Conservation (phyloP, 2,329 filamentous ascomycete genomes). For the Arthrobotrys conoides region DNA sequence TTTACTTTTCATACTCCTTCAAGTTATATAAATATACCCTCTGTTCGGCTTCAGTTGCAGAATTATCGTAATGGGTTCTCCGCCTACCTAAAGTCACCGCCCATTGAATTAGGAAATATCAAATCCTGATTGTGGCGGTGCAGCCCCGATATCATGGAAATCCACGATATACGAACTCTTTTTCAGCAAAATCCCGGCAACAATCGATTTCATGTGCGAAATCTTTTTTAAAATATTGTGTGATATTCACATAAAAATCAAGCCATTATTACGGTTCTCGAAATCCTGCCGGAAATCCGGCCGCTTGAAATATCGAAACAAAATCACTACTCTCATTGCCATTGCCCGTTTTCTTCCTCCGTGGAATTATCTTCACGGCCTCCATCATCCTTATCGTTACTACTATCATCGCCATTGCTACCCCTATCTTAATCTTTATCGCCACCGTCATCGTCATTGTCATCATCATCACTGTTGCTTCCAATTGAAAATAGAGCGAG, state of each 20-base stretch:
- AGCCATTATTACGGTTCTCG: too few species aligned
- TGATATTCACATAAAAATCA: background rate
- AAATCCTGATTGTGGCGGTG: too few species aligned
- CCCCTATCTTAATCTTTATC: background rate
- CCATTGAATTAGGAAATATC: background rate
- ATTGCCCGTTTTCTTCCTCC: background rate
- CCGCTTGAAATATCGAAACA: background rate
- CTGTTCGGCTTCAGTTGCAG: background rate
- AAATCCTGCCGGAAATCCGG: too few species aligned
- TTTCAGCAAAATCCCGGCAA: background rate
- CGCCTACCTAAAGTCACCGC: background rate
- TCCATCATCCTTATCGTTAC: background rate
- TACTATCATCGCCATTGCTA: background rate
- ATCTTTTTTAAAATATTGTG: slow-evolving; percentile 2
- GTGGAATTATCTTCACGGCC: too few species aligned
- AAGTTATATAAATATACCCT: background rate
- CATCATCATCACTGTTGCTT: too few species aligned
- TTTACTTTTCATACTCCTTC: background rate
- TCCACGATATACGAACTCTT: too few species aligned
- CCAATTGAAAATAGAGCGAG: too few species aligned
- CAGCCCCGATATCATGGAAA: too few species aligned
- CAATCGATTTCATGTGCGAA: too few species aligned
- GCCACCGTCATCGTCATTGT: background rate
- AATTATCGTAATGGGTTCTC: background rate
- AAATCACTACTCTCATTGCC: background rate